Evolutionary conservation across 2,329 filamentous ascomycete genomes (phyloP).

Genomic region (Aspergillus brunneoviolaceus): DNA sequence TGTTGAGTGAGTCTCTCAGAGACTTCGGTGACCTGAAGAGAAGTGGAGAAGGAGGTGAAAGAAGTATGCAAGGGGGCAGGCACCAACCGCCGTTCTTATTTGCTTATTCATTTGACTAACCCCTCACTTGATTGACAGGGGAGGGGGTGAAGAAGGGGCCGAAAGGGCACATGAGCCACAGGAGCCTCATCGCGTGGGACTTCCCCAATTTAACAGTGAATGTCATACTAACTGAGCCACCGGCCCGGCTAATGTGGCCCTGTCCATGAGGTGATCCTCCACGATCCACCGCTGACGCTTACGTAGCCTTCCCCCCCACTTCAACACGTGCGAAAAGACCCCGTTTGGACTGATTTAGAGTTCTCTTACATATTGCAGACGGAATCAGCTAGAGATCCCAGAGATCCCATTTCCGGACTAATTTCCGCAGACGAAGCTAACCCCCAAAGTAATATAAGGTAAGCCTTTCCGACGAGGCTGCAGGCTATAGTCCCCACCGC

Average conservation of each 20-base stretch:
- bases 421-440: too few relatives aligned
- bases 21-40: not conserved
- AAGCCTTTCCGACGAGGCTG: too few relatives aligned
- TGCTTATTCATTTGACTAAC: not conserved
- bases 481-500: not conserved
- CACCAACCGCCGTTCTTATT: too few relatives aligned
- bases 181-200: not conserved
- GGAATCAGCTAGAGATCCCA: too few relatives aligned
- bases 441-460: too few relatives aligned
- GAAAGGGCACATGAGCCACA: too few relatives aligned
- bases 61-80: not conserved
- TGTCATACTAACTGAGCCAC: not conserved
- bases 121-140: not conserved
- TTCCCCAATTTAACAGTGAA: not conserved
- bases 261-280: not conserved
- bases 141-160: not conserved
- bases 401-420: too few relatives aligned
- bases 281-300: not conserved
- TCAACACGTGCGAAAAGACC: not conserved
- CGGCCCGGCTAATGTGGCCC: not conserved
- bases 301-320: not conserved
- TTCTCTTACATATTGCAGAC: too few relatives aligned
- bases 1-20: not conserved
- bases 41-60: not conserved
- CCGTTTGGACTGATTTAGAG: too few relatives aligned